Evolutionary conservation across 768 basidiomycete genomes (phyloP).

Genomic region (Kwoniella bestiolae): DNA sequence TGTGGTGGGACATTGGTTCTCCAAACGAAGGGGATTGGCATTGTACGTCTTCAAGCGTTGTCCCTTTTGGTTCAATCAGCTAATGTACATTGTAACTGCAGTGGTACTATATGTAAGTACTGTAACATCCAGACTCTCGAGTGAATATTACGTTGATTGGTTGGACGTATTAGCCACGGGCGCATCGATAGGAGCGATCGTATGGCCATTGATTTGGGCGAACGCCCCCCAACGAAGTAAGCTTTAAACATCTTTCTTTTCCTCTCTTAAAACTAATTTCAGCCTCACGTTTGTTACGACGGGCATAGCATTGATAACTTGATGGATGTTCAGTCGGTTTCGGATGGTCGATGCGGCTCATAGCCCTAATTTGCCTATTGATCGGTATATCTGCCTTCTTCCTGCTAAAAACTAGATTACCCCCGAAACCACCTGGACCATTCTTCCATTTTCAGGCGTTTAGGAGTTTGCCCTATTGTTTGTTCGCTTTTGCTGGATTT

Average conservation of each 20-base stretch:
- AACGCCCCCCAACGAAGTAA: constrained; percentile 12
- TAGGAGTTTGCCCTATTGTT: constrained; percentile 22
- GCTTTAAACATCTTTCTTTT: neutral
- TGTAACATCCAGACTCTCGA: constrained; percentile 1
- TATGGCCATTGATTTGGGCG: constrained; percentile 13
- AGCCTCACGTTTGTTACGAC: too few relatives aligned
- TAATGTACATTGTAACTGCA: too few relatives aligned
- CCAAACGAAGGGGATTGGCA: constrained; percentile 13
- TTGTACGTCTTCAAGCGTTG: constrained; percentile 24
- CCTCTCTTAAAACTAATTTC: neutral
- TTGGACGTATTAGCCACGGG: constrained; percentile 7
- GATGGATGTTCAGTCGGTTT: too few relatives aligned
- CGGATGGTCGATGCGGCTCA: constrained; percentile 37
- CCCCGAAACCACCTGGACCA: constrained; percentile 35
- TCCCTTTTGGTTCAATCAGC: too few relatives aligned
- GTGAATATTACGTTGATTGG: too few relatives aligned
- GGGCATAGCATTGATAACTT: too few relatives aligned
- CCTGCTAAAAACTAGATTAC: constrained; percentile 36
- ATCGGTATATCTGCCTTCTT: constrained; percentile 24
- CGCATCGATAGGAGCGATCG: constrained; percentile 14
- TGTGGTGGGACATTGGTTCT: constrained; percentile 24
- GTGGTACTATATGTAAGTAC: neutral
- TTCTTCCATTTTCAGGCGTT: constrained; percentile 37
- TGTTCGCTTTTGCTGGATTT: constrained; percentile 19
- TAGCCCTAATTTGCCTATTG: constrained; percentile 27